Evolutionary conservation across 2,329 filamentous ascomycete genomes (phyloP).

Genomic region (Dendrostoma leiphaemia): DNA sequence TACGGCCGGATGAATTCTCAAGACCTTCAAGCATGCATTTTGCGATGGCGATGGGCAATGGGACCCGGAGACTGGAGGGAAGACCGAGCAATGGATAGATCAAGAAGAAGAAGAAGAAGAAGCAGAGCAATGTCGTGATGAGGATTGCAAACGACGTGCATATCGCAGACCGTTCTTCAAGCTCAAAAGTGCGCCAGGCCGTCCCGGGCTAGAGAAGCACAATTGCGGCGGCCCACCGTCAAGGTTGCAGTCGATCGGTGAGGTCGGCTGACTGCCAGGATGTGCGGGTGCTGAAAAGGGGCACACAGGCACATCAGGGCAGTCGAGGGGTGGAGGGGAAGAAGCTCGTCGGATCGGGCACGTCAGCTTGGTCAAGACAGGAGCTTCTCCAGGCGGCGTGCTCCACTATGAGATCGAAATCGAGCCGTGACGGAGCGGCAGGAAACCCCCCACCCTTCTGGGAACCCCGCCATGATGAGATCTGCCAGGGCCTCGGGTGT

Average conservation of each 20-base stretch:
- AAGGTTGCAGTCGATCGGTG: background rate
- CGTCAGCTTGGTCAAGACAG: background rate
- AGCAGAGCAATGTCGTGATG: background rate
- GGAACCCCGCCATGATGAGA: background rate
- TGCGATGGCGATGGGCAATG: background rate
- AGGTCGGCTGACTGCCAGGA: background rate
- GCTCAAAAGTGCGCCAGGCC: background rate
- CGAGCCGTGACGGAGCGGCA: no score
- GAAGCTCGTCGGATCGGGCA: background rate
- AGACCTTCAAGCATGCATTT: no score
- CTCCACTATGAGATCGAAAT: background rate
- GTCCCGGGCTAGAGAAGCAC: background rate
- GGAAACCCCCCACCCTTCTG: background rate
- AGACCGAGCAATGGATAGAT: no score
- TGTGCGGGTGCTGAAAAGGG: no score
- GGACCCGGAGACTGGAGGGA: no score
- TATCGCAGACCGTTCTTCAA: background rate
- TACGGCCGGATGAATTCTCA: no score
- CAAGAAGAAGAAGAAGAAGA: no score
- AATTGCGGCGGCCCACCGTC: slow-evolving; percentile 1
- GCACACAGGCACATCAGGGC: no score
- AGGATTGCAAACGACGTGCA: background rate
- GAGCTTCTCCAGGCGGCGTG: no score
- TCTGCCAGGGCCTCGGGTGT: no score
- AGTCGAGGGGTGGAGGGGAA: background rate